Percentiles rank a stretch among this genome's conserved stretches.
Evolutionary conservation across 1,284 basidiomycete genomes (phyloP).

Genomic region (Melampsora americana): DNA sequence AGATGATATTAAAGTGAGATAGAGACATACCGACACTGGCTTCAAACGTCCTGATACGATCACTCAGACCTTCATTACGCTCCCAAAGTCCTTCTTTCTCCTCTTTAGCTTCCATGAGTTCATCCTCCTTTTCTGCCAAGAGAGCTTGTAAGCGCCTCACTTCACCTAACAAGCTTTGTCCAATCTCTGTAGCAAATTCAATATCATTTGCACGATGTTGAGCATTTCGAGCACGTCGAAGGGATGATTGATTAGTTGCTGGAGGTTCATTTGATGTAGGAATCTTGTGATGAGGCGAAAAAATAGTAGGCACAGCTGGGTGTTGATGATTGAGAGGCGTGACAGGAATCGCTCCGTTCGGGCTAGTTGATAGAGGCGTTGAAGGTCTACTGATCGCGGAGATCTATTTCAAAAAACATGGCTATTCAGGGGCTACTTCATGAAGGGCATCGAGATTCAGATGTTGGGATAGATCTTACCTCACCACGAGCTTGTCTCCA

Average conservation of each 20-base stretch:
- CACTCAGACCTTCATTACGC: slow-evolving; percentile 68
- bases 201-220: slow-evolving; percentile 57
- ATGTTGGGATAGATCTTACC: background rate
- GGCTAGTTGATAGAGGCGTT: slow-evolving; percentile 44
- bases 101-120: slow-evolving; percentile 77
- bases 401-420: slow-evolving; percentile 15
- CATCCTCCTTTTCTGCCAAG: slow-evolving; percentile 80
- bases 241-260: slow-evolving; percentile 49
- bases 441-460: no score
- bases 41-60: slow-evolving; percentile 71
- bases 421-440: no score
- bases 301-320: slow-evolving; percentile 33
- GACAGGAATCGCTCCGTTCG: slow-evolving; percentile 34
- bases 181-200: slow-evolving; percentile 94
- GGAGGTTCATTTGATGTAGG: slow-evolving; percentile 45
- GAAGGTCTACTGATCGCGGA: slow-evolving; percentile 29
- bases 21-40: slow-evolving; percentile 65
- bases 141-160: slow-evolving; percentile 81
- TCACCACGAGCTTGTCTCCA: slow-evolving; percentile 42
- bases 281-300: slow-evolving; percentile 26
- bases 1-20: background rate
- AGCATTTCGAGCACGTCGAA: slow-evolving; percentile 56
- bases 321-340: slow-evolving; percentile 30
- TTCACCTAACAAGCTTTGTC: slow-evolving; percentile 80
- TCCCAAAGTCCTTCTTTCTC: slow-evolving; percentile 73